Evolutionary conservation across 306 rosid species (phyloP).

Genomic region (Vigna reflexopilosa): DNA sequence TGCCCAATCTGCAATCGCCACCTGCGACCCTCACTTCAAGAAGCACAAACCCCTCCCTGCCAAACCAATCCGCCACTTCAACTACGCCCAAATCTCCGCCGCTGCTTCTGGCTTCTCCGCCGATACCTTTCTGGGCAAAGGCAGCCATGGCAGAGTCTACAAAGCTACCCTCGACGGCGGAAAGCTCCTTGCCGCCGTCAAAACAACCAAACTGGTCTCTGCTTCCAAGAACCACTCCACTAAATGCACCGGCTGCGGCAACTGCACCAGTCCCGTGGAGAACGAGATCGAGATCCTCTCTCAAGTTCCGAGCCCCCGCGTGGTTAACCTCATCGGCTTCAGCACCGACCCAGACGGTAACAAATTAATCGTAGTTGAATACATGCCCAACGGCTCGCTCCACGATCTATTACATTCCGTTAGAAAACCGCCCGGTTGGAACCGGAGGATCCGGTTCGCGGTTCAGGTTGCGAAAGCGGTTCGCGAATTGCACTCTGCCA

Average conservation of each 20-base stretch:
- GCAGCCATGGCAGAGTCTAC: constrained; percentile 89
- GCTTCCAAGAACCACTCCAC: not conserved
- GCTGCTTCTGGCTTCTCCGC: constrained; percentile 72
- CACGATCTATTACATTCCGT: constrained; percentile 66
- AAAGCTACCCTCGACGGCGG: constrained; percentile 71
- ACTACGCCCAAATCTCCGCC: constrained; percentile 58
- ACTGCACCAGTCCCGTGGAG: constrained; percentile 65
- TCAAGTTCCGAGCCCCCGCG: constrained; percentile 56
- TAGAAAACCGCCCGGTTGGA: constrained; percentile 76
- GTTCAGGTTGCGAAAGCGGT: constrained; percentile 80
- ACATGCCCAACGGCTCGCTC: constrained; percentile 91
- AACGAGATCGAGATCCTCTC: constrained; percentile 98
- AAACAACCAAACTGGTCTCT: constrained; percentile 49
- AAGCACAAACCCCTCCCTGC: constrained; percentile 44
- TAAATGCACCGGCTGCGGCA: constrained; percentile 50
- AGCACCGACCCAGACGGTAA: constrained; percentile 53
- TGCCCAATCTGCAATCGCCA: constrained; percentile 77
- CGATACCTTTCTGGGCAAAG: constrained; percentile 73
- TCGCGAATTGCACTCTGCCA: constrained; percentile 59
- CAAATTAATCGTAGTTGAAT: constrained; percentile 73
- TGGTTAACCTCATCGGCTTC: constrained; percentile 85
- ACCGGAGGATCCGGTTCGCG: constrained; percentile 59
- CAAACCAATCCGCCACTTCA: constrained; percentile 53
- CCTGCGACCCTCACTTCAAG: constrained; percentile 66
- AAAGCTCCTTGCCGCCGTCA: constrained; percentile 75